These are phyloP conservation scores for Fraxinus greggii DNA, from an alignment of 305 asterid genomes.

Conservation along the genomic window DNA sequence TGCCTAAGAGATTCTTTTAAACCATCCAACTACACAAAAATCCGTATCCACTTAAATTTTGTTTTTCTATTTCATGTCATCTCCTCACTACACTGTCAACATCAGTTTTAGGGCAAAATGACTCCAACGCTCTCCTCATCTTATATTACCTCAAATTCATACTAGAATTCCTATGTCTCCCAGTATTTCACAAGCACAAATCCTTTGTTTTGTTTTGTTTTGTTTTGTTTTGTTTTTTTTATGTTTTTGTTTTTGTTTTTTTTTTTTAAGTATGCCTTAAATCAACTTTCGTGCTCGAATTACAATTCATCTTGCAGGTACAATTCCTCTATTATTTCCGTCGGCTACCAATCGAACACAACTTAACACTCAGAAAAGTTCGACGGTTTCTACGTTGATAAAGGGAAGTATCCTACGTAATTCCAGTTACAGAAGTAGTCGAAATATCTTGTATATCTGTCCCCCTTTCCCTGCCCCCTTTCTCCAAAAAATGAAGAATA, in stretches of 20 bases:
- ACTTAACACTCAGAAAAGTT: slow-evolving; percentile 25
- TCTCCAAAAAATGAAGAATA: neutral
- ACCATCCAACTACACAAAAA: slow-evolving; percentile 36
- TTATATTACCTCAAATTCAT: neutral
- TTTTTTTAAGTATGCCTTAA: neutral
- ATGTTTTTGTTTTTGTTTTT: too few relatives aligned
- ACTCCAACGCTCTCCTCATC: neutral
- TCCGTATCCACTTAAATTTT: slow-evolving; percentile 24
- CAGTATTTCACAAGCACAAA: slow-evolving; percentile 8
- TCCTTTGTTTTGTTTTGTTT: neutral
- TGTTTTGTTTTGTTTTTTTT: too few relatives aligned
- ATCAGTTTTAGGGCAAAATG: neutral
- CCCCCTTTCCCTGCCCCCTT: neutral
- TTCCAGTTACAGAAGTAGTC: slow-evolving; percentile 22
- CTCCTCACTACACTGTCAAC: slow-evolving; percentile 19
- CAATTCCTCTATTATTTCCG: slow-evolving; percentile 23
- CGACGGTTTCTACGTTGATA: slow-evolving; percentile 38
- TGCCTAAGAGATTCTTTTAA: slow-evolving; percentile 40
- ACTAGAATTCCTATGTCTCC: neutral
- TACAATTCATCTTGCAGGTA: slow-evolving; percentile 23
- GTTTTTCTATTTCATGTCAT: slow-evolving; percentile 22
- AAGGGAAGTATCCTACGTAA: slow-evolving; percentile 17
- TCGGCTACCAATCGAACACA: neutral
- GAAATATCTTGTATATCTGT: neutral
- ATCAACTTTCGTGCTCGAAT: neutral